These are phyloP conservation scores for Podaxis rugospora DNA, from an alignment of 768 basidiomycete species.

Conservation along the genomic window DNA sequence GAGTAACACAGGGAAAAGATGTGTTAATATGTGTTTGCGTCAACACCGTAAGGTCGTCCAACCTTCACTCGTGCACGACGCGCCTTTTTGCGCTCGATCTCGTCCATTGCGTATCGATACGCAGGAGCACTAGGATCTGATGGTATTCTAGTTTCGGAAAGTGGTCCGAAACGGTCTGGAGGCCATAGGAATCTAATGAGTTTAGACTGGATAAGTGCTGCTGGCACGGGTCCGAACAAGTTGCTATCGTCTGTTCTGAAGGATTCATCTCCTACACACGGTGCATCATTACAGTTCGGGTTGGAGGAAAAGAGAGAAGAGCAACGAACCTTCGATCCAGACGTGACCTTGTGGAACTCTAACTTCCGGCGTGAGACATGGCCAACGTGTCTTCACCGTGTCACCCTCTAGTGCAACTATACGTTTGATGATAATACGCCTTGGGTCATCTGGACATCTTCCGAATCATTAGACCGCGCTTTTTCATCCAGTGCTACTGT, in stretches of 20 bases:
- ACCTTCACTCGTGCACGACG: slow-evolving; percentile 33
- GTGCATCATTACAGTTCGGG: not conserved
- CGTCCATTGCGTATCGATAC: slow-evolving; percentile 29
- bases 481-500: not conserved
- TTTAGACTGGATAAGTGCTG: slow-evolving; percentile 47
- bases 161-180: slow-evolving; percentile 37
- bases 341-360: slow-evolving; percentile 57
- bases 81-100: slow-evolving; percentile 33
- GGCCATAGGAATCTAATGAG: slow-evolving; percentile 51
- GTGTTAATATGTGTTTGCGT: slow-evolving; percentile 6
- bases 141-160: slow-evolving; percentile 14
- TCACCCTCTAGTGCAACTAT: slow-evolving; percentile 64
- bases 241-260: slow-evolving; percentile 72
- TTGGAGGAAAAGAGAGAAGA: not conserved
- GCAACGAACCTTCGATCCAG: slow-evolving; percentile 66
- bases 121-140: slow-evolving; percentile 16
- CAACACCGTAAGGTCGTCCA: slow-evolving; percentile 10
- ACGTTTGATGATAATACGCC: slow-evolving; percentile 57
- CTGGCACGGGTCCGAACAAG: slow-evolving; percentile 57
- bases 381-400: slow-evolving; percentile 60
- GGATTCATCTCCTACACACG: slow-evolving; percentile 52
- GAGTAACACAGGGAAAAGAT: not conserved
- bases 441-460: slow-evolving; percentile 59
- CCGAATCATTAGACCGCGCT: not conserved
- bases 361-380: slow-evolving; percentile 53